Conservation (phyloP, 495 filamentous ascomycete species). For the Aspergillus olivimuriae region DNA sequence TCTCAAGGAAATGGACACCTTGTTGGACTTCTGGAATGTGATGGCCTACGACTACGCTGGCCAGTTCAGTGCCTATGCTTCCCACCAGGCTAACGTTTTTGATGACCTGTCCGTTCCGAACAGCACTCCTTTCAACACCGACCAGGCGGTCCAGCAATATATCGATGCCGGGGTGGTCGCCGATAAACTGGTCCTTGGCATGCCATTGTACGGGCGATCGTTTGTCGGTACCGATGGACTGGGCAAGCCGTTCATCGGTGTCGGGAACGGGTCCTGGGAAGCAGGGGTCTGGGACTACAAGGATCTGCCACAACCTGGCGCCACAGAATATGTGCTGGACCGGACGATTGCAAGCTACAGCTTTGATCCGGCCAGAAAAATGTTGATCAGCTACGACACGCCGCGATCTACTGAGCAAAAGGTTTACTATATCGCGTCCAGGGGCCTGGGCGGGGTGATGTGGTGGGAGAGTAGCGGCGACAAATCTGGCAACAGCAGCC, state of each 20-base stretch:
- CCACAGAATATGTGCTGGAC: neutral
- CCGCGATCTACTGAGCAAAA: constrained; percentile 54
- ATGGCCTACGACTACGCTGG: constrained; percentile 83
- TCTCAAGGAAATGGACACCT: constrained; percentile 58
- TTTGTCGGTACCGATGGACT: constrained; percentile 69
- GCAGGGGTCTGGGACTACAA: constrained; percentile 78
- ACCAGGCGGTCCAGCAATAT: constrained; percentile 53
- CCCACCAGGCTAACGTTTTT: constrained; percentile 77
- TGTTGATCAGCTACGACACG: constrained; percentile 76
- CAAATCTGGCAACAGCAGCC: constrained; percentile 44
- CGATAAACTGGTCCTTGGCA: constrained; percentile 71
- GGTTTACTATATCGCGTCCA: constrained; percentile 54
- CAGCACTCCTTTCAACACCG: constrained; percentile 50
- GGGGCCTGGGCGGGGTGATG: constrained; percentile 72
- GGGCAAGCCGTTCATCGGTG: constrained; percentile 59
- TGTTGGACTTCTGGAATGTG: constrained; percentile 68
- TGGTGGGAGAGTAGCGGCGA: constrained; percentile 89
- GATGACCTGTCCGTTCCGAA: constrained; percentile 42
- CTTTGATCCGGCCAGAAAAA: constrained; percentile 50
- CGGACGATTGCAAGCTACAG: constrained; percentile 53
- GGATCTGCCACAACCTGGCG: constrained; percentile 23
- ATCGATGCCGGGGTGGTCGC: constrained; percentile 44
- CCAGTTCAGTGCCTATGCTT: constrained; percentile 61
- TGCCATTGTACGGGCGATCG: constrained; percentile 82
- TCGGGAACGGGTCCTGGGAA: constrained; percentile 64